Evolutionary conservation across 2,329 filamentous ascomycete genomes (phyloP), one percentile per base, ranked within the genome.

Genomic region (Lasiodiplodia gonubiensis): DNA sequence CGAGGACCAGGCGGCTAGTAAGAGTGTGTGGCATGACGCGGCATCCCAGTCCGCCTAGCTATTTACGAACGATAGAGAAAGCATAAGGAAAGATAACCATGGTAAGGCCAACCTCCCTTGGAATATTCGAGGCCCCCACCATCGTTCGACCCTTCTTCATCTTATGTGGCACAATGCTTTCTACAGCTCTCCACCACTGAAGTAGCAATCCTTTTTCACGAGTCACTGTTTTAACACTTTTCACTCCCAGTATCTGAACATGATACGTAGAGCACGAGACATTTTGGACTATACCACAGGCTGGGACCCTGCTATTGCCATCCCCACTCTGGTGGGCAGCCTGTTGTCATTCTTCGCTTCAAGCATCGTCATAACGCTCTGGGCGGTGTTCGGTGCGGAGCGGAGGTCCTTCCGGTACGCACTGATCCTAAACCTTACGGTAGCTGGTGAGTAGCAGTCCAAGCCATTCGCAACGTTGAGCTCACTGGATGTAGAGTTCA

Each of bases 401-500:
- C 71, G 70, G 54, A 68, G 70, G 64, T 70, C 71, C 46, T 74
- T 74, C 52, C 70, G 72, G 3, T 71, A 74, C 49, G 72, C 71
- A 16, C 65, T 74, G 16, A 69, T 74, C 18, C 46, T 74, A n/a
- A 74, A 74, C 14, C 72, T 74, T 27, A 69, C 70, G 18, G 54
- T 74, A 12, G 72, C 72, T 21, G 72, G 72, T 72, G 68, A 42
- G 65, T 37, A 16, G 8, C 27, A 18, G 11, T 25, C 18, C 42
- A 35, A 12, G 3, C 23, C 27, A 37, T 33, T 49, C 5, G 3
- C 33, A 21, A 52, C 27, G 8, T 18, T 12, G 48, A 35, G 39
- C 52, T 33, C 48, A 67, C 27, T 16, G 12, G 4, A 80, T 54
- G 35, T 66, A 81, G 80, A 82, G 66, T 78, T 77, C 64, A 75